A percentile compares a stretch with the other conserved stretches of the same genome.
phyloP scores from a whole-genome alignment of 495 filamentous ascomycete species.

The Parachaetomium inaequale region DNA sequence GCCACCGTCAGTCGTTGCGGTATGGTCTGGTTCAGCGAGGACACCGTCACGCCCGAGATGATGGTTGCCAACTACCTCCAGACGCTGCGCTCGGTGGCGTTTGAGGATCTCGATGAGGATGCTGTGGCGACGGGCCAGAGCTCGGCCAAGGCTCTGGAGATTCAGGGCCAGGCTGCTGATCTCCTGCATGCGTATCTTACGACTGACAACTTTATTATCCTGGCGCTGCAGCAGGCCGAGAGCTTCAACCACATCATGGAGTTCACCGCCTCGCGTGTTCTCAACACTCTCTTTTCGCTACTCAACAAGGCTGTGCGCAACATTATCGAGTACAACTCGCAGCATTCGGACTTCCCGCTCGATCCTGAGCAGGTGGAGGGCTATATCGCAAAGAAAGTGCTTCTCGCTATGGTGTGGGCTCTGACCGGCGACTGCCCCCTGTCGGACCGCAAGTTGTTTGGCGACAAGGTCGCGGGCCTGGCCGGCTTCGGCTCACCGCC shows the following conservation, averaged over 20 bases:
- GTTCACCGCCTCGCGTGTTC: slow-evolving; percentile 81
- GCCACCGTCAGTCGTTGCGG: slow-evolving; percentile 98
- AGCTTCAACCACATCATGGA: slow-evolving; percentile 96
- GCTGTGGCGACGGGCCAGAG: slow-evolving; percentile 74
- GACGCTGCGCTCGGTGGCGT: slow-evolving; percentile 70
- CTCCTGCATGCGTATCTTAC: slow-evolving; percentile 71
- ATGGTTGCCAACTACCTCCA: slow-evolving; percentile 89
- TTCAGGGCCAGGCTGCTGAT: slow-evolving; percentile 72
- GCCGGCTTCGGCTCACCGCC: slow-evolving; percentile 83
- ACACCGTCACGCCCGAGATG: slow-evolving; percentile 89
- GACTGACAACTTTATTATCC: slow-evolving; percentile 70
- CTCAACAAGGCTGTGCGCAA: slow-evolving; percentile 89
- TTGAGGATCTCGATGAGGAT: slow-evolving; percentile 95
- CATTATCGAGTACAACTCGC: slow-evolving; percentile 90
- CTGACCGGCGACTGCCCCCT: slow-evolving; percentile 93
- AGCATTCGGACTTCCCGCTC: slow-evolving; percentile 90
- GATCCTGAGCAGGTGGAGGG: slow-evolving; percentile 83
- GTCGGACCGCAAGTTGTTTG: slow-evolving; percentile 80
- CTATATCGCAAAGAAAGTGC: slow-evolving; percentile 86
- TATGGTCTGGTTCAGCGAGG: slow-evolving; percentile 99
- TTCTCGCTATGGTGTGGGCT: slow-evolving; percentile 89
- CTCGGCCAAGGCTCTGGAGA: slow-evolving; percentile 67
- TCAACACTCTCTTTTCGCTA: slow-evolving; percentile 91
- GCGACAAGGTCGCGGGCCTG: slow-evolving; percentile 71
- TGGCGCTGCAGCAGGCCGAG: slow-evolving; percentile 70